Evolutionary conservation across 768 basidiomycete genomes (phyloP), one percentile per base, ranked within the genome.

Genomic region (Phaffia tasmanica): DNA sequence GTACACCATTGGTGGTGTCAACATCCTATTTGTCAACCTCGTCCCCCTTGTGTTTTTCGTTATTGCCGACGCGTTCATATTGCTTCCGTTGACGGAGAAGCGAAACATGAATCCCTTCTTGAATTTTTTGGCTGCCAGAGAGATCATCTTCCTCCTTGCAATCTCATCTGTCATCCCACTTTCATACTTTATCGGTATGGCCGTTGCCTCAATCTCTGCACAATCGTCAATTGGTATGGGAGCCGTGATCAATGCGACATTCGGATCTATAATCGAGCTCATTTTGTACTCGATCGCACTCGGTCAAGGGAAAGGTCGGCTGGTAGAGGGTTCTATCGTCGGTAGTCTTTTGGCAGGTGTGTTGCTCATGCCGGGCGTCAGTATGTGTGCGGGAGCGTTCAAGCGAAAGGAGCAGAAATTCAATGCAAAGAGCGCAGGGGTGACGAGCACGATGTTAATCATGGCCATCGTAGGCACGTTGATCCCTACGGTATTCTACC

Each of bases 131-230:
- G 82, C 88, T 8, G 85, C 85, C 1, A 85, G 85, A 58, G 83
- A 81, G 3, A 77, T 89, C 72, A 86, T 98, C 72, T 98, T 99
- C 76, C 70, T 89, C 54, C 77, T 93, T 72, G 83, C 86, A 70
- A 80, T 99, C 55, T 83, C 87, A 30, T 89, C 88, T 71, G 90
- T 99, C 73, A 98, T 99, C 70, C 95, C 95, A 0, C 81, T 99
- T 23, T 92, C 89, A 9, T 99, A 99, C 80, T 99, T 99, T 79
- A 98, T 99, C 73, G 95, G 95, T 21, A 97, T 97, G 95, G 95
- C 95, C 9, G 95, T 99, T 68, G 95, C 95, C 2, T 92, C 89
- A 54, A 98, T 99, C 73, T 90, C 88, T n/a, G 95, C 95, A 0
- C 95, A 98, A 74, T 93, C 90, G 0, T 91, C 88, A 1, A 99